Percentiles rank a stretch among this genome's conserved stretches.
phyloP scores from a whole-genome alignment of 257 asterid species.

The Petrea volubilis region DNA sequence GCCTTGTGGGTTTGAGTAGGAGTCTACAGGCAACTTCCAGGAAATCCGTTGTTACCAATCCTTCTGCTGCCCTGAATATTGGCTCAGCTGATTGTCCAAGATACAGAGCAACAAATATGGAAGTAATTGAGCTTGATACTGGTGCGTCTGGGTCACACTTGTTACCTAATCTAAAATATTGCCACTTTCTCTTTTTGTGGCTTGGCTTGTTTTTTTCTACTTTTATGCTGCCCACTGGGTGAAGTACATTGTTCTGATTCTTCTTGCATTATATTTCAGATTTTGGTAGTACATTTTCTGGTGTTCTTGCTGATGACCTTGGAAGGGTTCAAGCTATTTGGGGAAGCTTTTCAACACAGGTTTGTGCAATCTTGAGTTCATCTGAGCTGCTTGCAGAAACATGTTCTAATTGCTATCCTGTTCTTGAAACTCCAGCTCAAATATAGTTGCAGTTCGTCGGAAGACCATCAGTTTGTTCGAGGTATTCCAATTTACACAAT shows the following conservation, averaged over 20 bases:
- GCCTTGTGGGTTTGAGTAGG: conserved; percentile 90
- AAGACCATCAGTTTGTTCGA: conserved; percentile 95
- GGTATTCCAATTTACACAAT: conserved; percentile 83
- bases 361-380: conserved; percentile 35
- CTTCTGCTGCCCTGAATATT: conserved; percentile 86
- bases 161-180: conserved; percentile 1
- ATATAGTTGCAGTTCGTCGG: conserved; percentile 76
- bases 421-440: conserved; percentile 62
- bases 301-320: conserved; percentile 90
- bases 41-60: conserved; percentile 92
- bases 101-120: conserved; percentile 97
- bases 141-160: conserved; percentile 42
- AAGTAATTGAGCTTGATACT: conserved; percentile 95
- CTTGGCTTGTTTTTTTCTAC: conserved; percentile 16
- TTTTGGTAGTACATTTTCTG: conserved; percentile 95
- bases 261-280: conserved; percentile 50
- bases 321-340: conserved; percentile 96
- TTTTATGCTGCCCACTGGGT: neutral
- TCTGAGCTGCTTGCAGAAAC: conserved; percentile 21
- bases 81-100: conserved; percentile 95
- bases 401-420: conserved; percentile 29
- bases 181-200: neutral
- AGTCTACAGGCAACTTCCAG: conserved; percentile 97
- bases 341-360: conserved; percentile 99
- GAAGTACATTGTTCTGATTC: conserved; percentile 21